Evolutionary conservation across 441 rosid species (phyloP).

Genomic region (Adansonia madagascariensis): DNA sequence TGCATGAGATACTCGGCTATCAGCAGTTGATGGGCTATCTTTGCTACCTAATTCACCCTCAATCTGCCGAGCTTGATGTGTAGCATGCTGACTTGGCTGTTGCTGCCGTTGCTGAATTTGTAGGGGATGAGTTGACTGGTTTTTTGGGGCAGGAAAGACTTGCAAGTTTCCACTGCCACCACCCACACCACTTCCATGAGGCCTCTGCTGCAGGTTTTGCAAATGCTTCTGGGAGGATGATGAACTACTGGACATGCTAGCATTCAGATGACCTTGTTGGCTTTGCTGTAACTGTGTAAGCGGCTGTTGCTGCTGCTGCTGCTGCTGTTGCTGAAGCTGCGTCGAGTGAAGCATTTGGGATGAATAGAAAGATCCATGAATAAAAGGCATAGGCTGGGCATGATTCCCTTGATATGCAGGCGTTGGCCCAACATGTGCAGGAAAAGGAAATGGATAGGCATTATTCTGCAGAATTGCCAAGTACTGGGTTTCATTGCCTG

Average conservation of each 20-base stretch:
- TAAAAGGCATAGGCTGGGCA: conserved; percentile 77
- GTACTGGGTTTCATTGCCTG: conserved; percentile 86
- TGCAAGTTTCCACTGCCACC: conserved; percentile 59
- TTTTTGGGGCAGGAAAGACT: conserved; percentile 64
- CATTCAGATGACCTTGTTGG: conserved; percentile 69
- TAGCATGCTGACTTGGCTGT: conserved; percentile 55
- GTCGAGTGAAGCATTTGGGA: conserved; percentile 90
- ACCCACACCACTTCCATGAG: conserved; percentile 43
- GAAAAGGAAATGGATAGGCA: conserved; percentile 76
- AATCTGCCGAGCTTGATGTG: conserved; percentile 61
- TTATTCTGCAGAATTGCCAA: conserved; percentile 87
- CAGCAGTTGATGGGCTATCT: conserved; percentile 84
- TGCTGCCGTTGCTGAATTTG: conserved; percentile 67
- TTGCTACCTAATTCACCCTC: conserved; percentile 71
- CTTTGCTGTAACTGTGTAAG: conserved; percentile 53
- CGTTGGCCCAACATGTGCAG: conserved; percentile 81
- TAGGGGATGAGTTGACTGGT: conserved; percentile 58
- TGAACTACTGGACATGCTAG: conserved; percentile 71
- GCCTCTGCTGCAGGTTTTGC: conserved; percentile 78
- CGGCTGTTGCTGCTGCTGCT: conserved; percentile 56
- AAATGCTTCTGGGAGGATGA: conserved; percentile 79
- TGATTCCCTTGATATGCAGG: conserved; percentile 77
- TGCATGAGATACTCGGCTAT: conserved; percentile 66
- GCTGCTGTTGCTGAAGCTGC: conserved; percentile 48
- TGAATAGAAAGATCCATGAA: conserved; percentile 82